Conservation (phyloP, 306 rosid genomes). For the Acacia crassicarpa region DNA sequence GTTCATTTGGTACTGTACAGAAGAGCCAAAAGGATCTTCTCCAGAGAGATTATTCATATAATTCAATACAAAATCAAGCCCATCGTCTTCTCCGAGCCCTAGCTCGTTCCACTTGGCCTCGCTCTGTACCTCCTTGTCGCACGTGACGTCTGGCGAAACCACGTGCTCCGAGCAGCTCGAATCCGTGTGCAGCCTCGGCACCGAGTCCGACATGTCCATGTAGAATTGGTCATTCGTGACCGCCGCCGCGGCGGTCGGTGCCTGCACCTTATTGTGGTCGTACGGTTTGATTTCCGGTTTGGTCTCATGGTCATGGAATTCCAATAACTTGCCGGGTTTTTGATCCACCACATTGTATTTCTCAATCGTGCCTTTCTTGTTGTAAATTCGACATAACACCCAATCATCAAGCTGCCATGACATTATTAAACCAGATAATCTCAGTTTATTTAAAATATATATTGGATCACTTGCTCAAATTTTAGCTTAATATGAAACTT, state of each 20-base stretch:
- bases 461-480: neutral
- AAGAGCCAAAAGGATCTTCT: slow-evolving; percentile 63
- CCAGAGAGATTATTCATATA: slow-evolving; percentile 27
- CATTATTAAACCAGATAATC: neutral
- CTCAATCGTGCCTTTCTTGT: slow-evolving; percentile 81
- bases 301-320: slow-evolving; percentile 56
- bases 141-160: slow-evolving; percentile 68
- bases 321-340: slow-evolving; percentile 27
- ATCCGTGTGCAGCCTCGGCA: slow-evolving; percentile 61
- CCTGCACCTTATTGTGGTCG: neutral
- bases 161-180: slow-evolving; percentile 79
- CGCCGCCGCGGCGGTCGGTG: neutral
- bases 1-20: slow-evolving; percentile 50
- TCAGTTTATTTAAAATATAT: neutral
- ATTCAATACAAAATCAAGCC: slow-evolving; percentile 49
- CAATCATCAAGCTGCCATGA: slow-evolving; percentile 87
- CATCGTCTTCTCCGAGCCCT: slow-evolving; percentile 30
- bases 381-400: slow-evolving; percentile 92
- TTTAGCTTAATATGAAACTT: neutral
- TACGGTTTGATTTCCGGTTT: slow-evolving; percentile 50
- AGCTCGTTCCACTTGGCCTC: slow-evolving; percentile 56
- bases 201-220: slow-evolving; percentile 63
- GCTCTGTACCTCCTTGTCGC: slow-evolving; percentile 82
- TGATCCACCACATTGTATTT: slow-evolving; percentile 38
- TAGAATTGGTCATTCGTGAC: slow-evolving; percentile 37